Evolutionary conservation across 1,139 yeast species (phyloP).

Genomic region (Saccharomyces pastorianus): DNA sequence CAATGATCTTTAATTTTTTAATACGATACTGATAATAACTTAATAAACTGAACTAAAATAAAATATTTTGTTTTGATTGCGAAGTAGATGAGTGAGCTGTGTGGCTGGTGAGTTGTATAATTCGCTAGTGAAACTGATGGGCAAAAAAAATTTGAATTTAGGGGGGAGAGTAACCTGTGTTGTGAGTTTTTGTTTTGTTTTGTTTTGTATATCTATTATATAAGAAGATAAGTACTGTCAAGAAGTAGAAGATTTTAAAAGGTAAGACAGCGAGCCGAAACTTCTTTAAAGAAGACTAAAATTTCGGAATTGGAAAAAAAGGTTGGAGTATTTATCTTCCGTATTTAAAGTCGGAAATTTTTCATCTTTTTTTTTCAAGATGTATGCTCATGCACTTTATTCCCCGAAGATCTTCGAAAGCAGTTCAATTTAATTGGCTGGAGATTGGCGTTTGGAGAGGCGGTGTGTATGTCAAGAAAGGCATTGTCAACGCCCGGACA

Average conservation of each 20-base stretch:
- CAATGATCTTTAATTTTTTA: neutral
- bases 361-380: neutral
- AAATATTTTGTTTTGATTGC: conserved; percentile 11
- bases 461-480: neutral
- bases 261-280: neutral
- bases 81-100: conserved; percentile 8
- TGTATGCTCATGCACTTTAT: neutral
- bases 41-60: conserved; percentile 4
- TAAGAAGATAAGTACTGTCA: neutral
- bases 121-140: conserved; percentile 1
- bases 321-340: neutral
- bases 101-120: neutral
- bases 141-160: neutral
- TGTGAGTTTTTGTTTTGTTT: neutral
- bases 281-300: neutral
- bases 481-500: neutral
- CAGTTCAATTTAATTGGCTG: neutral
- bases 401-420: neutral
- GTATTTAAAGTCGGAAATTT: neutral
- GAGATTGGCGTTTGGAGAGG: neutral
- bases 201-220: neutral
- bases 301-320: neutral
- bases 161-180: neutral
- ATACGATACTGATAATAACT: conserved; percentile 5
- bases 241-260: neutral